phyloP scores from a whole-genome alignment of 1,139 yeast species.

The Candida frijolesensis region DNA sequence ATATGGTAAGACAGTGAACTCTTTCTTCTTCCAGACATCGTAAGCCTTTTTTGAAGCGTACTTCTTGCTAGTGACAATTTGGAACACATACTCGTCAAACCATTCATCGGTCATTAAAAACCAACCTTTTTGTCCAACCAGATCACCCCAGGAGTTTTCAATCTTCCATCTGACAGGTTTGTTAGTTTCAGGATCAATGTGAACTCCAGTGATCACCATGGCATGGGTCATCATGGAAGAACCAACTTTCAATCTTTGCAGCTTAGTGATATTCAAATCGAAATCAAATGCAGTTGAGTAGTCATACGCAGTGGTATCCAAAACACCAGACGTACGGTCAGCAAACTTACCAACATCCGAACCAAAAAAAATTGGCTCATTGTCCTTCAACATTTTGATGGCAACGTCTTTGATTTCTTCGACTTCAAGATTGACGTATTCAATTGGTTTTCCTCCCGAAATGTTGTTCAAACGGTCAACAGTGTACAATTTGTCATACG shows the following conservation, averaged over 20 bases:
- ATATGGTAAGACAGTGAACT: slow-evolving; percentile 64
- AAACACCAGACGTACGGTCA: slow-evolving; percentile 62
- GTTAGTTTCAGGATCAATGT: slow-evolving; percentile 38
- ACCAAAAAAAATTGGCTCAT: slow-evolving; percentile 83
- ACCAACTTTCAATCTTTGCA: slow-evolving; percentile 56
- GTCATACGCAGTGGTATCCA: slow-evolving; percentile 71
- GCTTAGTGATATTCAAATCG: slow-evolving; percentile 48
- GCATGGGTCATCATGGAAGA: slow-evolving; percentile 82
- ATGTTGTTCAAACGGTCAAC: slow-evolving; percentile 77
- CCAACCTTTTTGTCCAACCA: slow-evolving; percentile 71
- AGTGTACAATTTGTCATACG: slow-evolving; percentile 59
- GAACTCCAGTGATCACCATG: slow-evolving; percentile 78
- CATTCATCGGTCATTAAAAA: slow-evolving; percentile 82
- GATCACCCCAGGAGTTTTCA: slow-evolving; percentile 87
- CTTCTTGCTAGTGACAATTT: slow-evolving; percentile 67
- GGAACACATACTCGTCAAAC: slow-evolving; percentile 82
- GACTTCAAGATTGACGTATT: slow-evolving; percentile 68
- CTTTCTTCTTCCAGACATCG: slow-evolving; percentile 51
- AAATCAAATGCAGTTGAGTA: slow-evolving; percentile 66
- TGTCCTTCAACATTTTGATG: slow-evolving; percentile 63
- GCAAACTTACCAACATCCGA: slow-evolving; percentile 79
- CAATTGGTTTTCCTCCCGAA: slow-evolving; percentile 64
- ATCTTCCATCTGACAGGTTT: slow-evolving; percentile 78
- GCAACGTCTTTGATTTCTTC: slow-evolving; percentile 60
- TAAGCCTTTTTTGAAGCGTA: slow-evolving; percentile 48